Evolutionary conservation across 83 land plant species (phyloP).

Genomic region (Diphasiastrum complanatum): DNA sequence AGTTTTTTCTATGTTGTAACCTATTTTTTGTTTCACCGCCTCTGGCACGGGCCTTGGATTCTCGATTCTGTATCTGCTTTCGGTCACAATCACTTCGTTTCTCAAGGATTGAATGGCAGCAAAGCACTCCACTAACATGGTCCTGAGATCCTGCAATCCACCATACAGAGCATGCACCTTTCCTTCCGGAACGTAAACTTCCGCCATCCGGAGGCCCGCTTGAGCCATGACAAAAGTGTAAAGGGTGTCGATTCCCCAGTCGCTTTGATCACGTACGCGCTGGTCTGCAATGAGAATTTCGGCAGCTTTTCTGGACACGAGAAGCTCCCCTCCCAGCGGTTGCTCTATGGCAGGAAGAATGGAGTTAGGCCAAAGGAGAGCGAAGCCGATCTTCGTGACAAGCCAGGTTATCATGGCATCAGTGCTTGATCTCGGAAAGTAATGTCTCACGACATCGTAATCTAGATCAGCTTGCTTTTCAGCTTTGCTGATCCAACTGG

Average conservation of each 20-base stretch:
- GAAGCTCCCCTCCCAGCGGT: slow-evolving; percentile 27
- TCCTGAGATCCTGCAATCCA: slow-evolving; percentile 19
- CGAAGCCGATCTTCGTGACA: slow-evolving; percentile 23
- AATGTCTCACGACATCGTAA: slow-evolving; percentile 26
- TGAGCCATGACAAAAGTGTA: slow-evolving; percentile 26
- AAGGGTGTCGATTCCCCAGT: slow-evolving; percentile 34
- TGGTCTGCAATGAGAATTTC: slow-evolving; percentile 15
- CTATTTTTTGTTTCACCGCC: slow-evolving; percentile 19
- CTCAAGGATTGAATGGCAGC: slow-evolving; percentile 17
- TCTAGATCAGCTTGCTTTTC: slow-evolving; percentile 23
- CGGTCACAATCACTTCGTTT: neutral
- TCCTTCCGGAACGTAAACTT: slow-evolving; percentile 27
- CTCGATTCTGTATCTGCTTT: slow-evolving; percentile 18
- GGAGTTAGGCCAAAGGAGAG: slow-evolving; percentile 24
- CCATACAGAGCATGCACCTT: slow-evolving; percentile 26
- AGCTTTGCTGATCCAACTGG: slow-evolving; percentile 26
- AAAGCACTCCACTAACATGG: slow-evolving; percentile 29
- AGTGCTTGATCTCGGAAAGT: slow-evolving; percentile 26
- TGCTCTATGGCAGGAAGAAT: slow-evolving; percentile 22
- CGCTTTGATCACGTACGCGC: slow-evolving; percentile 23
- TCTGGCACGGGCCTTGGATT: slow-evolving; percentile 19
- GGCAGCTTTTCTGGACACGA: slow-evolving; percentile 13
- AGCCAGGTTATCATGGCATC: slow-evolving; percentile 32
- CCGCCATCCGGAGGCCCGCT: slow-evolving; percentile 17
- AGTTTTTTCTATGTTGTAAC: slow-evolving; percentile 27